Conservation (phyloP, 352 stramenopile genomes). For the Pythium brachiatum region DNA sequence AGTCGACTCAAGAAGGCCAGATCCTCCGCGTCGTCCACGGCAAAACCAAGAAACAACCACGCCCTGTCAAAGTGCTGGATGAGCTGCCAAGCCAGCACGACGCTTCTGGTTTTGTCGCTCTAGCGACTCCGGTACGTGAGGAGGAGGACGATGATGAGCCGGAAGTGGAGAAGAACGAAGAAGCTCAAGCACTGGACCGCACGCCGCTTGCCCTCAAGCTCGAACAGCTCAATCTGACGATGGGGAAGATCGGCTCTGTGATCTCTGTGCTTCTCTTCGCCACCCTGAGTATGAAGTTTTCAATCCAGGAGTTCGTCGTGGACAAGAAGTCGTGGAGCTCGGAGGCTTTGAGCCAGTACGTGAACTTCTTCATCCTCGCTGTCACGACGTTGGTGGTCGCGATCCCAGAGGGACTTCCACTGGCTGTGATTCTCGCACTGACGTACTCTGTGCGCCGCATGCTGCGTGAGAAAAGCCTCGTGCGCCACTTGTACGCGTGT, state of each 20-base stretch:
- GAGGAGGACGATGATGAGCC: not conserved
- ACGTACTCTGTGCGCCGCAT: constrained; percentile 93
- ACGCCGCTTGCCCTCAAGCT: constrained; percentile 78
- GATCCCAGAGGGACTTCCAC: constrained; percentile 89
- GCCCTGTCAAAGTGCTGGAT: too few relatives aligned
- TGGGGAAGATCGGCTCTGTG: constrained; percentile 61
- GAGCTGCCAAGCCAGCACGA: not conserved
- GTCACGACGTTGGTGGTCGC: constrained; percentile 82
- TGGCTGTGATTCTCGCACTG: constrained; percentile 89
- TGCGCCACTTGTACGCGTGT: constrained; percentile 94
- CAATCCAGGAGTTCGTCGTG: constrained; percentile 54
- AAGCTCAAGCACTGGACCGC: constrained; percentile 12
- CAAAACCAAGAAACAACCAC: constrained; percentile 1
- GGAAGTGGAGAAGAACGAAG: constrained; percentile 14
- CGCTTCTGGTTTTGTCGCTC: constrained; percentile 21
- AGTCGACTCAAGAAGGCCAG: constrained; percentile 81
- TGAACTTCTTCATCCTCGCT: constrained; percentile 86
- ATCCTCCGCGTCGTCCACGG: constrained; percentile 58
- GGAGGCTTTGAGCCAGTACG: constrained; percentile 40
- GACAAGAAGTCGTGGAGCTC: constrained; percentile 38
- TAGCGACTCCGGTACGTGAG: constrained; percentile 16
- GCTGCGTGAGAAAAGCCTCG: constrained; percentile 95
- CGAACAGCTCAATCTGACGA: constrained; percentile 59
- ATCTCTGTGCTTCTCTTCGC: constrained; percentile 66
- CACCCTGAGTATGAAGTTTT: constrained; percentile 49